Evolutionary conservation across 83 land plant genomes (phyloP).

Genomic region (Diphasiastrum complanatum): DNA sequence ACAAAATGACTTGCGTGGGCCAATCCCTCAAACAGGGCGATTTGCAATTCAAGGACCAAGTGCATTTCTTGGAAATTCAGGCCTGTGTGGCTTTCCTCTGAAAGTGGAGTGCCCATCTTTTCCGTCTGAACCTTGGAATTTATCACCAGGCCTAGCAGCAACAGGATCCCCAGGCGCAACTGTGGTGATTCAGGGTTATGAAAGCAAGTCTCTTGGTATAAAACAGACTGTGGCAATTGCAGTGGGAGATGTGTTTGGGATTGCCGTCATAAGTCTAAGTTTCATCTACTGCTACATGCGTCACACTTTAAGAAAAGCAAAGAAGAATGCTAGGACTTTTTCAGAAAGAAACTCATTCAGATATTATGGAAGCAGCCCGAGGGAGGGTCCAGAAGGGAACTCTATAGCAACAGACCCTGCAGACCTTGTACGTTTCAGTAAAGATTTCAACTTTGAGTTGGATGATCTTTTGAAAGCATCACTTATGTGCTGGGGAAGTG

Average conservation of each 20-base stretch:
- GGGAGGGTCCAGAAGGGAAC: constrained; percentile 48
- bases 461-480: constrained; percentile 74
- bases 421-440: constrained; percentile 59
- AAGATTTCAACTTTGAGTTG: constrained; percentile 43
- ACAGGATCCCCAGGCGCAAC: constrained; percentile 17
- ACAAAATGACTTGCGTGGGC: too few species aligned
- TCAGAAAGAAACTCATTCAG: constrained; percentile 20
- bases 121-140: constrained; percentile 44
- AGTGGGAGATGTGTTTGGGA: constrained; percentile 52
- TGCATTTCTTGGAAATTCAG: constrained; percentile 65
- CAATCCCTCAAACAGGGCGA: constrained; percentile 70
- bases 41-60: constrained; percentile 70
- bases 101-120: constrained; percentile 28
- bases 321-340: constrained; percentile 22
- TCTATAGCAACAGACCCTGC: constrained; percentile 52
- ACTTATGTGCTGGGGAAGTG: constrained; percentile 72
- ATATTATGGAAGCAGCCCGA: constrained; percentile 30
- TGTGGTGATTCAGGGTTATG: neutral
- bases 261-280: constrained; percentile 43
- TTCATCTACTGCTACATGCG: constrained; percentile 57
- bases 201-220: constrained; percentile 7
- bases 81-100: constrained; percentile 69
- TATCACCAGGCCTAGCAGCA: constrained; percentile 41
- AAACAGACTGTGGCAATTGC: constrained; percentile 52
- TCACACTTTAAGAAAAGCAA: constrained; percentile 20